Base-by-base conservation (phyloP, 805 yeast genomes). In the Yarrowia keelungensis region DNA sequence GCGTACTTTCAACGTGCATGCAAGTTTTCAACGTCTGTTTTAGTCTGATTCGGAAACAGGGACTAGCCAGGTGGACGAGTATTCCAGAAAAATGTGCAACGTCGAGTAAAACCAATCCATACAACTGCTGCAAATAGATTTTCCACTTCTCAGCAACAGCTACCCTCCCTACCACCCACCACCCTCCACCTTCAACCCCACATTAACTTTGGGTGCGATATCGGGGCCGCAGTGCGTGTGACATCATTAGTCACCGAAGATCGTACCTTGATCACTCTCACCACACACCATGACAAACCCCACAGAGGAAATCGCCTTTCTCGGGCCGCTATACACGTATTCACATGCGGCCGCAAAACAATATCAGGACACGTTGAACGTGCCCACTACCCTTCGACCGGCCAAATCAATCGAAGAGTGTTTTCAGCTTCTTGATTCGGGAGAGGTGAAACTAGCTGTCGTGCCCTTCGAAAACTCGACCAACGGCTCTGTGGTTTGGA, bases 381-480 rank as follows among this genome's bases (percentile, higher is more conserved):
- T 75, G 76, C 2, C 69, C 71, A 70, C 67, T 11, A 32, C 62
- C 35, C 78, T 72, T 11, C 49, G 68, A 12, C 68, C 68, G 3
- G 41, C 51, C n/a, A 43, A 51, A 65, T 43, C 61, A n/a, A 51
- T 50, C 26, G 59, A 50, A 32, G 86, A 85, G 32, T 94, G 98
- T 75, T 90, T 94, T 76, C 80, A 82, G 59, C 76, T 80, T 0
- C 78, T 89, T 10, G 77, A 82, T 42, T 72, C 77, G 3, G 79
- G 81, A 11, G 79, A 79, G 19, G 87, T 87, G n/a, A 88, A 87
- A 67, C 87, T 81, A 74, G 88, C 94, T 0, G 89, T 92, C 11
- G 89, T 95, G 2, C 99, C 99, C 1, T 85, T 91, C 73, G 98
- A 94, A 74, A 94, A 94, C 79, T 92, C 98, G 3, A 89, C 98